Evolutionary conservation across 2,329 filamentous ascomycete genomes (phyloP), one percentile per base, ranked within the genome.

Genomic region (Xylariaceae sp.): DNA sequence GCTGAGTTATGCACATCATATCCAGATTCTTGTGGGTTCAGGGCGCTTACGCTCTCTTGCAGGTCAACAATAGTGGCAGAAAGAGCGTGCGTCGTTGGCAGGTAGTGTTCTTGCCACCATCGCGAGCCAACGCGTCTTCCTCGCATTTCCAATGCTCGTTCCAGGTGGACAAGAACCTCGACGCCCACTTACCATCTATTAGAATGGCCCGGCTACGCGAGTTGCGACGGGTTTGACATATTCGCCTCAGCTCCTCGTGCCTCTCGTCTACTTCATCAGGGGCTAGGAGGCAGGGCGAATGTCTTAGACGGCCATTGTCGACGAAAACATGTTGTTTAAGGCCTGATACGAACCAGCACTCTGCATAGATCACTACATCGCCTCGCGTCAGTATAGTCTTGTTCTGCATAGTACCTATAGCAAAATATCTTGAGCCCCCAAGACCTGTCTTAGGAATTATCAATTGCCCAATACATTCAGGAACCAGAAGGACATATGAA

Each of bases 111-210:
- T 20, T 23, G 20, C 23, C 32, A 10, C 5, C 14, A 18, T 41
- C 10, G 16, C 20, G 19, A 10, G 40, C 40, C 42, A 56, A 19
- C 64, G 63, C 63, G 20, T 52, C 58, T 45, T 67, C 63, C 40
- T 66, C 60, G 49, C 65, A 65, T n/a, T 29, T 46, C 65, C 63
- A 66, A 43, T 67, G 63, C 41, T 67, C 57, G 16, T 64, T 43
- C 63, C 60, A 63, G 2, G 63, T 40, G 1, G 63, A 67, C 2
- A 57, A 56, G 44, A 65, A 61, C 21, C 62, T 57, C 42, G 47
- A 29, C 1, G 60, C 57, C 61, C 60, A 67, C 26, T 46, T 50
- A 1, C 59, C 52, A 20, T 62, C 53, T 2, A 61, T 48, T 1
- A 54, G 44, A 2, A 62, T 29, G 2, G 56, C 54, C 2, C 57